These are phyloP conservation scores for Colletotrichum trifolii DNA, from an alignment of 2,329 filamentous ascomycete genomes.

Conservation along the genomic window DNA sequence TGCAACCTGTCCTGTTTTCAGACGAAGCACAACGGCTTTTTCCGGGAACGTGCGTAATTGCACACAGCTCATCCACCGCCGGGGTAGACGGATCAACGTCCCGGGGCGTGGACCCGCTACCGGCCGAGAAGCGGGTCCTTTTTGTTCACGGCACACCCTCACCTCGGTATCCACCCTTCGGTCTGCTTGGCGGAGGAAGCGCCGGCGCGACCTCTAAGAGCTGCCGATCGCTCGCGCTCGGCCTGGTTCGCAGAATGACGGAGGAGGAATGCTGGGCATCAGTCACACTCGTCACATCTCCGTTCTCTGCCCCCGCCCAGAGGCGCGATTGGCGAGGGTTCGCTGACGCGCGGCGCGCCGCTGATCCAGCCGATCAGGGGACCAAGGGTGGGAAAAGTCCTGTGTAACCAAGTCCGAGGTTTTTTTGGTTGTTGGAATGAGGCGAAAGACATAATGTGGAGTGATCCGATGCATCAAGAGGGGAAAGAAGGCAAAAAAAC, in stretches of 20 bases:
- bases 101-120: conserved; percentile 5
- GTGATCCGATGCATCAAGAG: no score
- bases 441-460: no score
- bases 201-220: conserved; percentile 7
- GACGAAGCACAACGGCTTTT: conserved; percentile 25
- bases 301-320: not conserved
- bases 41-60: not conserved
- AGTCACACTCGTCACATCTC: conserved; percentile 9
- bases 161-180: not conserved
- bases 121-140: conserved; percentile 4
- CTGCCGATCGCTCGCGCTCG: conserved; percentile 7
- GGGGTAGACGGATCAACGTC: conserved; percentile 1
- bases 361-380: conserved; percentile 19
- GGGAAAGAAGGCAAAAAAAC: no score
- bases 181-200: conserved; percentile 25
- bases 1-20: conserved; percentile 6
- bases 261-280: no score
- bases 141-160: conserved; percentile 6
- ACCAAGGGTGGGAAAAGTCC: not conserved
- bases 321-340: conserved; percentile 18
- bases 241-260: no score
- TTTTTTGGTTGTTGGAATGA: no score
- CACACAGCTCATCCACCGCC: conserved; percentile 13
- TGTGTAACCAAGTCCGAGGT: no score
- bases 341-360: conserved; percentile 10